phyloP scores from a whole-genome alignment of 108 stramenopile species.

The Mayamaea pseudoterrestris region DNA sequence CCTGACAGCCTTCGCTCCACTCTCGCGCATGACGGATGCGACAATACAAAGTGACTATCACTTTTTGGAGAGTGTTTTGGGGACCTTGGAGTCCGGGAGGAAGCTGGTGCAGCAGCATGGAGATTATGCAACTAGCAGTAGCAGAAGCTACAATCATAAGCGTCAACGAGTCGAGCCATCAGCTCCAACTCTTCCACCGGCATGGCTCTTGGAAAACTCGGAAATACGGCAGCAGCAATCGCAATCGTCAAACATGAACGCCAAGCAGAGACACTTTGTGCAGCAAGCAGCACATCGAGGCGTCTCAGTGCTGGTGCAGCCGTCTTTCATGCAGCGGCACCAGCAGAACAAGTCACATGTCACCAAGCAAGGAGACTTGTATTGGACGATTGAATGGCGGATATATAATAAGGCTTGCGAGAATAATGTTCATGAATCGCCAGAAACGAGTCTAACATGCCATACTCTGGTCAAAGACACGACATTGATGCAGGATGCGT shows the following conservation, averaged over 20 bases:
- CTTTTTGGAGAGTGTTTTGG: conserved; percentile 60
- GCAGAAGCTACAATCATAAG: background rate
- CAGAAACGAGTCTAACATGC: no score
- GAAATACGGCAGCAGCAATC: background rate
- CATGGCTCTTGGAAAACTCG: background rate
- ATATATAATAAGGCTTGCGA: no score
- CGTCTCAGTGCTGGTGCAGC: background rate
- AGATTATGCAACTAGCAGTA: background rate
- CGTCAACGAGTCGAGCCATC: background rate
- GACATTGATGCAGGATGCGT: background rate
- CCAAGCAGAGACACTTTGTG: background rate
- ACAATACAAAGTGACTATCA: conserved; percentile 57
- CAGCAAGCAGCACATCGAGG: background rate
- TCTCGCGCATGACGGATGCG: conserved; percentile 33
- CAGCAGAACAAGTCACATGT: background rate
- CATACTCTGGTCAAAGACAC: no score
- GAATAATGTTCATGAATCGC: no score
- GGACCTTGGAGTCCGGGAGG: no score
- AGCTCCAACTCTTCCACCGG: background rate
- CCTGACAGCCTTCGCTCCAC: conserved; percentile 26
- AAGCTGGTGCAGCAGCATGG: no score
- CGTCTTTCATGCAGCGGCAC: background rate
- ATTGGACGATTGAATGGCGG: background rate
- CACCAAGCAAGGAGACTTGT: background rate
- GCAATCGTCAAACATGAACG: background rate